Evolutionary conservation across 1,284 basidiomycete species (phyloP), one percentile per base, ranked within the genome.

Genomic region (Tylopilus orsonianus): DNA sequence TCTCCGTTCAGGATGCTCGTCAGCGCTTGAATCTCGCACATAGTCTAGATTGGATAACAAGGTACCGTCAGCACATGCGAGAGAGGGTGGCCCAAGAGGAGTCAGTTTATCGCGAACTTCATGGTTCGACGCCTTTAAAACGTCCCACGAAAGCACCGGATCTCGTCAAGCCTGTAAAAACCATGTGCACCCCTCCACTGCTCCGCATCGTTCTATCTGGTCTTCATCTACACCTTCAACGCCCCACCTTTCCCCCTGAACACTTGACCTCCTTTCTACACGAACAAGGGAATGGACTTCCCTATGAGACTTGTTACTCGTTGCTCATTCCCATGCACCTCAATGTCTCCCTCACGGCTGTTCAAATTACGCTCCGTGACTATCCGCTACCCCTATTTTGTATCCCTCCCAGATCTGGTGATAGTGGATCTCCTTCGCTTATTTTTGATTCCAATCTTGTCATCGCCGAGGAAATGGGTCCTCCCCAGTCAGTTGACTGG

Each of bases 391-490:
- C 87, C 7, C 60, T 90, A 46, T 63, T 87, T 16, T 73, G 81
- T 58, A 76, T 90, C 40, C 80, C 84, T 32, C 59, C 74, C 12
- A 69, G 73, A 48, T 52, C 65, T 14, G 67, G 71, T 23, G 59
- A 53, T 36, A 29, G 44, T 35, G 50, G 65, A 23, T 60, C 66
- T 27, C 66, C 76, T 12, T 77, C 82, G 2, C 80, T 86, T 68
- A 74, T 79, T 27, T 86, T 94, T 60, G 81, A 87, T 53, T 85
- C 86, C 10, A 87, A 94, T 57, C 69, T 98, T 32, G 88, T 96
- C 50, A 78, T 97, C 41, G 93, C 86, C 1, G 96, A 99, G 69
- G 93, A 98, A 70, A 81, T 93, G 67, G 87, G 90, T 1, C 79
- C 79, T 2, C 71, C 77, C 0, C 71, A 80, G 32, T 90, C 90